Evolutionary conservation across 192 early-diverging fungal genomes (phyloP), one percentile per base, ranked within the genome.

Genomic region (Backusella australiensis): DNA sequence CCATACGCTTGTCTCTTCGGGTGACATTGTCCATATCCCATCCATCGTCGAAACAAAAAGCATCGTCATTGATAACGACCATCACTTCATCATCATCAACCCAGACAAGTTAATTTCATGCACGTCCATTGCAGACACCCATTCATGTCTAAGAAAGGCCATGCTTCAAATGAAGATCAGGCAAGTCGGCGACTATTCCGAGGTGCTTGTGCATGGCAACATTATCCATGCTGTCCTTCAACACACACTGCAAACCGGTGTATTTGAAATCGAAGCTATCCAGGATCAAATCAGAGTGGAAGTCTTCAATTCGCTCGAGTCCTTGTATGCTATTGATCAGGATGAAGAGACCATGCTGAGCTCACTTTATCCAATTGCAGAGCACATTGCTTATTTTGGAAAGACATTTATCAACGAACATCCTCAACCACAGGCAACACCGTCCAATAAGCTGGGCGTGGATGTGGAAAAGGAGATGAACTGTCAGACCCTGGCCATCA

Each of bases 191-290:
- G 84, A 86, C n/a, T 84, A 82, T 2, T 86, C 79, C 19, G 82
- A 87, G 0, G 82, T 92, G 8, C 79, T 94, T 81, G 85, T 97
- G 63, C 85, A 91, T 42, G 96, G 96, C n/a, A 87, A 80, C 17
- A 80, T 99, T n/a, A 77, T 96, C 19, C 97, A 99, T 75, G 85
- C 91, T 32, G 74, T 97, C 9, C 89, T 97, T 73, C 95, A 98
- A 74, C 72, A 84, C 19, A 87, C 87, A 4, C 81, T 97, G 0
- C 39, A 78, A 41, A 77, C 75, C 11, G 86, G 88, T 21, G 84
- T 90, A 73, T 97, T 95, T 84, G 80, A 89, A 5, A 81, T 75
- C 2, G 68, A 68, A 0, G 75, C 75, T 15, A 86, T 97, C 73
- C 21, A 84, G 11, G 67, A 44, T 0, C 77, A 78, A 15, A 86